Evolutionary conservation across 139 green algal genomes (phyloP).

Genomic region (Protoeuglena noctilucae): DNA sequence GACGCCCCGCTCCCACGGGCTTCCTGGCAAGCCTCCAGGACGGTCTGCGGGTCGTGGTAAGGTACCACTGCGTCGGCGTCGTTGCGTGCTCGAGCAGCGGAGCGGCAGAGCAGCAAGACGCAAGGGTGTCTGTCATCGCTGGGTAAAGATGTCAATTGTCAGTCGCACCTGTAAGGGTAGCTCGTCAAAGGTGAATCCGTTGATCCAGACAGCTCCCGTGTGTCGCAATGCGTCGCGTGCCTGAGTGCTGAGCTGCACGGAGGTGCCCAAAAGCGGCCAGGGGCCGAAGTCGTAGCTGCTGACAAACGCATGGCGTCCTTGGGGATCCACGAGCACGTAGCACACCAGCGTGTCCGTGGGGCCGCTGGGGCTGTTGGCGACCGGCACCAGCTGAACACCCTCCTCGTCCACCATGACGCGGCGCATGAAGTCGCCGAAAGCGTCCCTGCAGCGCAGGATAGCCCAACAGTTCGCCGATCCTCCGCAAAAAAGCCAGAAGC

Average conservation of each 20-base stretch:
- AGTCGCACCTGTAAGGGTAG: constrained; percentile 31
- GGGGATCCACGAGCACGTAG: constrained; percentile 68
- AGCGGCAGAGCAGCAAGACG: constrained; percentile 21
- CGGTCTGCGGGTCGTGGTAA: background rate
- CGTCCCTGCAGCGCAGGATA: too few relatives aligned
- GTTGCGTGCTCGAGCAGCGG: too few relatives aligned
- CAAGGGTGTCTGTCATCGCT: too few relatives aligned
- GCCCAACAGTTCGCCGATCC: too few relatives aligned
- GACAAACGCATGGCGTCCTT: constrained; percentile 16
- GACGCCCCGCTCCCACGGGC: constrained; percentile 34
- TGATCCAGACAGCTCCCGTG: constrained; percentile 40
- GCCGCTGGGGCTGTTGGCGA: constrained; percentile 84
- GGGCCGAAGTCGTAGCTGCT: constrained; percentile 76
- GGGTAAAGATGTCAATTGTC: too few relatives aligned
- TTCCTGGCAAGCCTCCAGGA: too few relatives aligned
- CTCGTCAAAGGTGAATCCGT: constrained; percentile 92
- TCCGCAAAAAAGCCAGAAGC: too few relatives aligned
- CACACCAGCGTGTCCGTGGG: constrained; percentile 68
- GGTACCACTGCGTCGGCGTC: too few relatives aligned
- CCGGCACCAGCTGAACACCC: constrained; percentile 64
- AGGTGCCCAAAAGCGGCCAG: constrained; percentile 62
- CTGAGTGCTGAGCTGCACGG: constrained; percentile 12
- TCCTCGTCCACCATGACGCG: background rate
- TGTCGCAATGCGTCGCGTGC: constrained; percentile 15
- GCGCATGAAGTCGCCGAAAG: too few relatives aligned